A percentile compares a stretch with the other conserved stretches of the same genome.
Evolutionary conservation across 1,139 yeast genomes (phyloP).

Genomic region (Saccharomycopsis hybrid): DNA sequence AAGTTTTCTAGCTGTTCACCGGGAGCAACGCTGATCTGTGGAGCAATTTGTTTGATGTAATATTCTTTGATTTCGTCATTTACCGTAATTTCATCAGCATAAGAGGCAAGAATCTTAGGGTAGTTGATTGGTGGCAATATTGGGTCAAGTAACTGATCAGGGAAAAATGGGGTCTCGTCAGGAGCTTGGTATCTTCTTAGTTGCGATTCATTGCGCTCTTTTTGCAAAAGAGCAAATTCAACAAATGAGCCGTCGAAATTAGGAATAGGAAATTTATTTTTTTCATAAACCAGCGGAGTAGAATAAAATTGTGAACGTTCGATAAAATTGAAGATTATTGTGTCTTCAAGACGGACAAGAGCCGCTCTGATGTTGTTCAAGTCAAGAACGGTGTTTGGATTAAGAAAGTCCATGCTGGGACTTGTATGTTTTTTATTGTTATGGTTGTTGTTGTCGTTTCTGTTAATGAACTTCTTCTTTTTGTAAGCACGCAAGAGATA

Average conservation of each 20-base stretch:
- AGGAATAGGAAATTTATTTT: conserved; percentile 53
- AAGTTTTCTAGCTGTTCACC: conserved; percentile 83
- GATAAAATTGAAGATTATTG: conserved; percentile 84
- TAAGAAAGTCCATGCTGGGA: conserved; percentile 76
- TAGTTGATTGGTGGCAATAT: conserved; percentile 74
- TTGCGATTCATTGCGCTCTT: conserved; percentile 76
- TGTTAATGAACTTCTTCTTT: too few species aligned
- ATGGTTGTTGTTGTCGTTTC: too few species aligned
- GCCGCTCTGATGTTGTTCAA: conserved; percentile 78
- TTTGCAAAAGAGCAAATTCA: conserved; percentile 76
- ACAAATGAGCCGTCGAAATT: conserved; percentile 74
- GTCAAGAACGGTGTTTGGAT: conserved; percentile 77
- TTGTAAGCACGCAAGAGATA: too few species aligned
- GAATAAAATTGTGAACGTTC: conserved; percentile 86
- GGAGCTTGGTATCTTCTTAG: conserved; percentile 91
- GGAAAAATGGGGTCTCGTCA: conserved; percentile 88
- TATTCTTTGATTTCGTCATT: conserved; percentile 60
- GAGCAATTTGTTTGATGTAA: conserved; percentile 69
- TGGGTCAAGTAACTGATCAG: conserved; percentile 54
- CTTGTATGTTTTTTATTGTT: too few species aligned
- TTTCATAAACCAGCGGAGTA: conserved; percentile 68
- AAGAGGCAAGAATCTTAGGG: conserved; percentile 71
- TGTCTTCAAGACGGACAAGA: conserved; percentile 90
- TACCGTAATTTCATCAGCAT: conserved; percentile 69
- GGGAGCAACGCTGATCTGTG: conserved; percentile 55